phyloP scores from a whole-genome alignment of 805 yeast species.

The Pichia insulana region DNA sequence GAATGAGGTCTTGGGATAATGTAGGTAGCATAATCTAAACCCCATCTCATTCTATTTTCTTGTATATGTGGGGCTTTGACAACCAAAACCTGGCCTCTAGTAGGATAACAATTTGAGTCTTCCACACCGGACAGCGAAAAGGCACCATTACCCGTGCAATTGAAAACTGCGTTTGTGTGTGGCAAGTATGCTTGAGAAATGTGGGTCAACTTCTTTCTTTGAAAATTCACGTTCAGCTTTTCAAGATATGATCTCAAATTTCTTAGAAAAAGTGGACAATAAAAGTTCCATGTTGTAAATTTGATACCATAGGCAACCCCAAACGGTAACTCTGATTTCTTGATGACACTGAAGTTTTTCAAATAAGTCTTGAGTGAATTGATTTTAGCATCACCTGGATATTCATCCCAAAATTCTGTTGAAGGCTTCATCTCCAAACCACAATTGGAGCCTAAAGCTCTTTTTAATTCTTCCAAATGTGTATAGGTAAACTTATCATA shows the following conservation, averaged over 20 bases:
- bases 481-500: slow-evolving; percentile 52
- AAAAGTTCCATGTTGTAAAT: slow-evolving; percentile 59
- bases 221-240: slow-evolving; percentile 41
- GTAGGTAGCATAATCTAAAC: slow-evolving; percentile 50
- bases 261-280: slow-evolving; percentile 53
- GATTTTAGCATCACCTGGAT: slow-evolving; percentile 40
- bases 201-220: slow-evolving; percentile 38
- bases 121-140: slow-evolving; percentile 51
- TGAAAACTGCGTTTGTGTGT: slow-evolving; percentile 44
- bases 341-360: slow-evolving; percentile 35
- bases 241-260: slow-evolving; percentile 37
- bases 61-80: slow-evolving; percentile 57
- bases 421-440: slow-evolving; percentile 48
- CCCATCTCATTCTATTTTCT: slow-evolving; percentile 53
- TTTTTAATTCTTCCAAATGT: slow-evolving; percentile 35
- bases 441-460: slow-evolving; percentile 35
- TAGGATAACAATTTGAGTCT: slow-evolving; percentile 55
- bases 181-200: slow-evolving; percentile 43
- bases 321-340: slow-evolving; percentile 33
- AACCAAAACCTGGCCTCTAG: slow-evolving; percentile 72
- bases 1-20: slow-evolving; percentile 63
- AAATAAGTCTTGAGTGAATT: slow-evolving; percentile 40
- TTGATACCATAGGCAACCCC: slow-evolving; percentile 49
- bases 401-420: slow-evolving; percentile 47
- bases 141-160: slow-evolving; percentile 72